Evolutionary conservation across 2,329 filamentous ascomycete species (phyloP).

Genomic region (Sclerotiophoma versabilis): DNA sequence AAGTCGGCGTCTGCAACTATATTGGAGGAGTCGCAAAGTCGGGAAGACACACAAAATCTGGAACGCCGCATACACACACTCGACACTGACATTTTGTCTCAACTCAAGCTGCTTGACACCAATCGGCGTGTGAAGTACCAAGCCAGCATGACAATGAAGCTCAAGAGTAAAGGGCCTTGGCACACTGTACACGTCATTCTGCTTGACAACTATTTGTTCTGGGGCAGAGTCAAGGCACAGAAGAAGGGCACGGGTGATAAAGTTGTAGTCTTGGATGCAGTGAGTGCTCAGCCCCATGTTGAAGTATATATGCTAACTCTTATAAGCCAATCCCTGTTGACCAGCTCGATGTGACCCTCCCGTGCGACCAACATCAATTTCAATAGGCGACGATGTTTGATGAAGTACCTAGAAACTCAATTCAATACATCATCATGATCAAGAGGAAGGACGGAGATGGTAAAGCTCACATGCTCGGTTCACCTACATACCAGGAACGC

Average conservation of each 20-base stretch:
- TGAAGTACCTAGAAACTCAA: slow-evolving; percentile 33
- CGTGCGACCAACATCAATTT: slow-evolving; percentile 24
- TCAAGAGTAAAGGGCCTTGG: slow-evolving; percentile 42
- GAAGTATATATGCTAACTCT: not conserved
- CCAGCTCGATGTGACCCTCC: slow-evolving; percentile 22
- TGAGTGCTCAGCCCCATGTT: slow-evolving; percentile 7
- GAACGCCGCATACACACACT: slow-evolving; percentile 32
- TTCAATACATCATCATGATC: slow-evolving; percentile 32
- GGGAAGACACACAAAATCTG: slow-evolving; percentile 34
- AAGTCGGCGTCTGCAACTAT: slow-evolving; percentile 15
- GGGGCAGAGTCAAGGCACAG: slow-evolving; percentile 37
- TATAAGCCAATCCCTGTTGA: slow-evolving; percentile 27
- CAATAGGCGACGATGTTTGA: slow-evolving; percentile 38
- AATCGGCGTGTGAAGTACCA: slow-evolving; percentile 31
- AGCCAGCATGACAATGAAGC: slow-evolving; percentile 37
- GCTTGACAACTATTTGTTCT: slow-evolving; percentile 41
- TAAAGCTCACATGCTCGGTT: slow-evolving; percentile 32
- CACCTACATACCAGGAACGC: slow-evolving; percentile 23
- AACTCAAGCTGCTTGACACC: slow-evolving; percentile 25
- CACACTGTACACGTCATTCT: slow-evolving; percentile 37
- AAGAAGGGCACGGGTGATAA: slow-evolving; percentile 23
- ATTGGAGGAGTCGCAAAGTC: slow-evolving; percentile 24
- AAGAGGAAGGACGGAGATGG: slow-evolving; percentile 15
- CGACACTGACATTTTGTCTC: slow-evolving; percentile 22
- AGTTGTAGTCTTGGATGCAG: slow-evolving; percentile 27